Evolutionary conservation across 768 basidiomycete genomes (phyloP).

Genomic region (Fibroporia radiculosa): DNA sequence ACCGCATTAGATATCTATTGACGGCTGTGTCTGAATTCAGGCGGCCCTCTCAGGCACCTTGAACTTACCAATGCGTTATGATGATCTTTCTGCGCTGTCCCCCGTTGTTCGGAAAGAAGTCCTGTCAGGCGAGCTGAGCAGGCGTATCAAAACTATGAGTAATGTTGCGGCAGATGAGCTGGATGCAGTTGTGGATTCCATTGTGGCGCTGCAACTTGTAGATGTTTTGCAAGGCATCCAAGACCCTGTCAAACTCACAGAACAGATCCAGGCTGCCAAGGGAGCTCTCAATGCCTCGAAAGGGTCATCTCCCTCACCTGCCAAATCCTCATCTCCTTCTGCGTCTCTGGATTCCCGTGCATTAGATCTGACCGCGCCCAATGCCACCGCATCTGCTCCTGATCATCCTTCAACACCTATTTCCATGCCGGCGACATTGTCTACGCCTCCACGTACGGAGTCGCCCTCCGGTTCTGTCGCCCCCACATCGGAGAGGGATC

Average conservation of each 20-base stretch:
- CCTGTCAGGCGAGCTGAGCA: slow-evolving; percentile 72
- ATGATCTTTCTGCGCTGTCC: slow-evolving; percentile 73
- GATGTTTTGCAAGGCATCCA: slow-evolving; percentile 75
- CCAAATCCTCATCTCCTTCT: slow-evolving; percentile 48
- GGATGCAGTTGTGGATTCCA: slow-evolving; percentile 60
- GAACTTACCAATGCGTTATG: slow-evolving; percentile 81
- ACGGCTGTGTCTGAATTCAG: slow-evolving; percentile 26
- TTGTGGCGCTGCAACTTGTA: slow-evolving; percentile 62
- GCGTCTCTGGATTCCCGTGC: slow-evolving; percentile 65
- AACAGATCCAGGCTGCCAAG: slow-evolving; percentile 43
- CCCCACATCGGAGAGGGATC: slow-evolving; percentile 64
- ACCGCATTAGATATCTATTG: not conserved
- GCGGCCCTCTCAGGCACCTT: slow-evolving; percentile 76
- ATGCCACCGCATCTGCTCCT: slow-evolving; percentile 80
- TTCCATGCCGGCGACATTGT: slow-evolving; percentile 65
- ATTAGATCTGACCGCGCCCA: slow-evolving; percentile 53
- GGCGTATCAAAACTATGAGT: slow-evolving; percentile 57
- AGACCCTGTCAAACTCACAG: slow-evolving; percentile 55
- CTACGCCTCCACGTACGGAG: slow-evolving; percentile 77
- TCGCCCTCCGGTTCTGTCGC: slow-evolving; percentile 62
- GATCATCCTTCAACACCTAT: slow-evolving; percentile 86
- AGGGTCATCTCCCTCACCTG: slow-evolving; percentile 31
- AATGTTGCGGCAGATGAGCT: slow-evolving; percentile 48
- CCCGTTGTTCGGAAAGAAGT: slow-evolving; percentile 86
- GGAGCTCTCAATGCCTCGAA: slow-evolving; percentile 22